These are phyloP conservation scores for Melaleuca quinquenervia DNA, from an alignment of 345 rosid genomes.

Conservation along the genomic window DNA sequence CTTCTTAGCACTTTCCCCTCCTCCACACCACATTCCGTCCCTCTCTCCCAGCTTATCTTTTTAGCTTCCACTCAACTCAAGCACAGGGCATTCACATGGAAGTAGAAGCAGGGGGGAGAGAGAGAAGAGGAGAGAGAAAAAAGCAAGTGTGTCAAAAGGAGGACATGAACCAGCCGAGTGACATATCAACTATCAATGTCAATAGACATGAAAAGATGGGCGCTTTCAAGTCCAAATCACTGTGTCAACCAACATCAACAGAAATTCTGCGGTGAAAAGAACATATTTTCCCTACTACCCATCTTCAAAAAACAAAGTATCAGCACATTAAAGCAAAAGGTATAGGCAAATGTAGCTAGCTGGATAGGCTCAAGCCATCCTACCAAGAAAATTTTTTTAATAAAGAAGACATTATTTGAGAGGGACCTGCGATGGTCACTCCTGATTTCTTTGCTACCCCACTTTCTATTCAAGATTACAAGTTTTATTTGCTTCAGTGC, in stretches of 20 bases:
- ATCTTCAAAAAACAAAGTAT: not conserved
- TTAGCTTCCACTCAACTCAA: not conserved
- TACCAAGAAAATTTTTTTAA: not conserved
- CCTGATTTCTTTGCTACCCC: not conserved
- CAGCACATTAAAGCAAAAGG: not conserved
- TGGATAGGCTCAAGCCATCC: not conserved
- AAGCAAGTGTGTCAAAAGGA: conserved; percentile 23
- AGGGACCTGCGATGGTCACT: not conserved
- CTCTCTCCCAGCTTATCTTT: not conserved
- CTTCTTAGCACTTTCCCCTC: conserved; percentile 27
- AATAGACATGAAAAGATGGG: conserved; percentile 81
- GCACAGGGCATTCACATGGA: not conserved
- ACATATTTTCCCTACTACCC: not conserved
- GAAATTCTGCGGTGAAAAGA: not conserved
- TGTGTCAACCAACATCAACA: conserved; percentile 48
- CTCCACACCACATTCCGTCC: conserved; percentile 31
- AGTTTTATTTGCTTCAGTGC: not conserved
- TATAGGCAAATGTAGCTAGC: not conserved
- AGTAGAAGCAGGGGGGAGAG: not conserved
- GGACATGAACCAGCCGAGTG: conserved; percentile 31
- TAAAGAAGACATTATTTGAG: not conserved
- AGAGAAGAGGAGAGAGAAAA: not conserved
- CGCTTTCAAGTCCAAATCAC: conserved; percentile 66
- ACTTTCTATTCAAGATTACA: not conserved
- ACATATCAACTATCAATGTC: conserved; percentile 67